These are phyloP conservation scores for Actinomortierella wolfii DNA, from an alignment of 371 early-diverging fungal genomes.

Conservation along the genomic window DNA sequence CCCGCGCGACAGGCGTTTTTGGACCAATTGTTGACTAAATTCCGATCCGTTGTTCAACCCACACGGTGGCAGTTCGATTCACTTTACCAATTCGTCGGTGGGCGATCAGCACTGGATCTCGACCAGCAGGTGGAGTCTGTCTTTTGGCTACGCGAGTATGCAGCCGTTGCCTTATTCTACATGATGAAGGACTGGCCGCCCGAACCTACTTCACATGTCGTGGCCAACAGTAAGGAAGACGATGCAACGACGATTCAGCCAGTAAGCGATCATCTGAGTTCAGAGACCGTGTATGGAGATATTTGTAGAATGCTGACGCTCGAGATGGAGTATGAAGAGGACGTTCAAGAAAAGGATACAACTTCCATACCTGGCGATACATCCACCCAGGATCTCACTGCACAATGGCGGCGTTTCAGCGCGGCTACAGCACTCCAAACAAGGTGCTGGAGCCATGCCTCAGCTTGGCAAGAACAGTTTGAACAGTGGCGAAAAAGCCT, in stretches of 20 bases:
- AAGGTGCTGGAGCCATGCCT: conserved; percentile 15
- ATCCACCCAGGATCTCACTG: conserved; percentile 1
- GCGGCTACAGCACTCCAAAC: conserved; percentile 36
- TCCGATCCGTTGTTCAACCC: conserved; percentile 10
- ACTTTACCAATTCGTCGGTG: conserved; percentile 30
- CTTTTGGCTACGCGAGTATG: conserved; percentile 32
- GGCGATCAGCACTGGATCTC: conserved; percentile 5
- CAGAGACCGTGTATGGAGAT: conserved; percentile 21
- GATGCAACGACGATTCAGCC: background rate
- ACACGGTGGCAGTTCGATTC: conserved; percentile 17
- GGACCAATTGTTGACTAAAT: conserved; percentile 18
- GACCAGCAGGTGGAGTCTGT: conserved; percentile 15
- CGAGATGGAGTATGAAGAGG: conserved; percentile 23
- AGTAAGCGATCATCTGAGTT: conserved; percentile 7
- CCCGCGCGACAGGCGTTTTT: conserved; percentile 12
- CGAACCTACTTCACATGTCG: background rate
- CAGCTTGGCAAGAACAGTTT: conserved; percentile 19
- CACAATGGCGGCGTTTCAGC: conserved; percentile 22
- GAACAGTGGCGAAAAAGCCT: conserved; percentile 1
- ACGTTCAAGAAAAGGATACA: background rate
- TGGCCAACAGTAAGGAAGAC: background rate
- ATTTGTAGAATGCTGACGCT: conserved; percentile 36
- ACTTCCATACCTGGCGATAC: background rate
- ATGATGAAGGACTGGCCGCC: conserved; percentile 2
- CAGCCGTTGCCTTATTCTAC: conserved; percentile 24